phyloP scores from a whole-genome alignment of 257 asterid genomes.

The Striga asiatica region DNA sequence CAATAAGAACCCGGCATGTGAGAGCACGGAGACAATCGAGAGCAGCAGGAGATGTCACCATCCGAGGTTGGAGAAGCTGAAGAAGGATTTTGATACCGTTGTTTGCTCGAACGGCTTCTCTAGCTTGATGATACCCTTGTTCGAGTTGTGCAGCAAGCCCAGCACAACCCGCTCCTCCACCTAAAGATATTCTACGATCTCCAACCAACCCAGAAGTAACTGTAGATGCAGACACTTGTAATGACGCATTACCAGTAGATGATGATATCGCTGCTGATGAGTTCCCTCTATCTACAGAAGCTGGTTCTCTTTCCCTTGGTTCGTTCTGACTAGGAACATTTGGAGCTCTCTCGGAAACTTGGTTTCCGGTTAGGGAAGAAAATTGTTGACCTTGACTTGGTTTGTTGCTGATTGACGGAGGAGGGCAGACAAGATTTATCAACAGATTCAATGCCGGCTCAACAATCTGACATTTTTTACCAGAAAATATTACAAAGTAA shows the following conservation, averaged over 20 bases:
- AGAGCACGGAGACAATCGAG: constrained; percentile 99
- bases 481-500: background rate
- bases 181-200: constrained; percentile 85
- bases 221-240: constrained; percentile 49
- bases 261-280: constrained; percentile 26
- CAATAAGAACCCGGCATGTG: constrained; percentile 97
- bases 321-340: constrained; percentile 40
- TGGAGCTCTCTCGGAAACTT: too few species aligned
- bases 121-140: constrained; percentile 88
- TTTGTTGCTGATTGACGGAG: constrained; percentile 96
- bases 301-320: constrained; percentile 54
- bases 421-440: constrained; percentile 95
- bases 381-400: constrained; percentile 78
- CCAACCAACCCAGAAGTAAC: constrained; percentile 89
- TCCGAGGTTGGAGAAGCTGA: constrained; percentile 94
- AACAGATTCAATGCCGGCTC: constrained; percentile 81
- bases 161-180: constrained; percentile 93
- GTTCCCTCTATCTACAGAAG: constrained; percentile 52
- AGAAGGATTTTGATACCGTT: constrained; percentile 94
- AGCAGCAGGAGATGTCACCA: constrained; percentile 88
- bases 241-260: constrained; percentile 6
- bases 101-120: constrained; percentile 97
- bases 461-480: constrained; percentile 67
- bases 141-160: constrained; percentile 99
- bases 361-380: constrained; percentile 46